Evolutionary conservation across 2,329 filamentous ascomycete species (phyloP), one percentile per base, ranked within the genome.

Genomic region (Fusarium sp.): DNA sequence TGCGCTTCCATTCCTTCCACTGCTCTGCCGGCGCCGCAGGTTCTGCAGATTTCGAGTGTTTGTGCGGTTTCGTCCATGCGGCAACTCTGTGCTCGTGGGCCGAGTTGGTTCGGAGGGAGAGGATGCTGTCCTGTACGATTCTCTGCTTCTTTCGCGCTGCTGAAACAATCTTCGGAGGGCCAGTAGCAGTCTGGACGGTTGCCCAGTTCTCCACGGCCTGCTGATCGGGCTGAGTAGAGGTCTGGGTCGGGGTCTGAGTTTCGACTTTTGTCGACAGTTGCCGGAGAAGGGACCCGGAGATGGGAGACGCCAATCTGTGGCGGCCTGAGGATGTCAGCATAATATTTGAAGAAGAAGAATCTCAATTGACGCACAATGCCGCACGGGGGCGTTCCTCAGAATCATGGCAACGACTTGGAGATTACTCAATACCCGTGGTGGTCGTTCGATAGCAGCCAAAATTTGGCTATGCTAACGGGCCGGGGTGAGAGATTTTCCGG

Each of bases 381-480:
- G 83, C 74, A 81, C 75, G 49, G 78, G 78, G 65, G 79, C 75
- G 72, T 80, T 85, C 78, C 84, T 81, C 66, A 85, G 69, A 70
- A 86, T 85, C 85, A 87, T 88, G 65, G 72, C 75, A 75, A 72
- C 62, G 70, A 64, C 56, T 66, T 66, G 61, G 46, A 44, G 44
- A 53, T 56, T 66, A 45, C 64, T 64, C 56, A 42, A 58, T 47
- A 39, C 42, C 61, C 54, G 44, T 65, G 48, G 43, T 61, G 56
- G 52, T 68, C 52, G 49, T 64, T 62, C 63, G 60, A 69, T 44
- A 11, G 58, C 29, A 53, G 43, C 70, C 68, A 73, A 74, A 72
- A 64, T 74, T 74, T 74, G 64, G 71, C 55, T 38, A 59, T 53
- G 58, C 34, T 19, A 36, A 50, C 26, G 42, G n/a, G 7, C 54